Percentiles rank a stretch among this genome's conserved stretches.
phyloP scores from a whole-genome alignment of 805 yeast species.

The Starmera caribaea region DNA sequence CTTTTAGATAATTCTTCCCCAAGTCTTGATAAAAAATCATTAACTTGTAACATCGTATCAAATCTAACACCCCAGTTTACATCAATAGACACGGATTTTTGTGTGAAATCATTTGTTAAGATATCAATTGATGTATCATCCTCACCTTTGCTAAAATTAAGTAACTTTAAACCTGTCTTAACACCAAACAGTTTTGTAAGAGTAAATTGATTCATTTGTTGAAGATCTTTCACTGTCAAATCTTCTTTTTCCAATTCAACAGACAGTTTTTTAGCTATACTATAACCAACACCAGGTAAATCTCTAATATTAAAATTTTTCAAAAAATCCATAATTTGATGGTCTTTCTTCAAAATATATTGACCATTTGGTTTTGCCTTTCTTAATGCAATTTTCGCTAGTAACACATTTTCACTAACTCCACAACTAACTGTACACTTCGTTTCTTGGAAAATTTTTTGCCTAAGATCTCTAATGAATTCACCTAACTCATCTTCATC shows the following conservation, averaged over 20 bases:
- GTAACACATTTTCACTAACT: constrained; percentile 57
- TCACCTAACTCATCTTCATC: constrained; percentile 18
- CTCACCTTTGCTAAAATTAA: constrained; percentile 50
- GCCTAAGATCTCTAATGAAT: constrained; percentile 22
- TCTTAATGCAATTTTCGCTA: constrained; percentile 67
- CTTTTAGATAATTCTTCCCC: constrained; percentile 51
- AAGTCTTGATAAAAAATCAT: constrained; percentile 47
- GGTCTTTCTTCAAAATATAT: constrained; percentile 24
- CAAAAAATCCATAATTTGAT: constrained; percentile 26
- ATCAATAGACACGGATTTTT: constrained; percentile 80
- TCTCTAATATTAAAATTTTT: constrained; percentile 20
- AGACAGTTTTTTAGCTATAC: constrained; percentile 36
- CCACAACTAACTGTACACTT: constrained; percentile 75
- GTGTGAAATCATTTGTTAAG: constrained; percentile 36
- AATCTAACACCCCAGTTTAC: constrained; percentile 88
- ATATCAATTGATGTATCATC: constrained; percentile 56
- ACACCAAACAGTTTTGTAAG: constrained; percentile 49
- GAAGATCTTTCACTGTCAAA: constrained; percentile 26
- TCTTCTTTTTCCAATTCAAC: neutral
- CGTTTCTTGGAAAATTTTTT: constrained; percentile 32
- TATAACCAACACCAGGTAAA: constrained; percentile 57
- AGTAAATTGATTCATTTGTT: constrained; percentile 21
- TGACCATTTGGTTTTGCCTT: constrained; percentile 77
- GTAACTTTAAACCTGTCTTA: constrained; percentile 60
- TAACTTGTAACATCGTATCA: constrained; percentile 48